Evolutionary conservation across 345 rosid species (phyloP).

Genomic region (Erodium maritimum): DNA sequence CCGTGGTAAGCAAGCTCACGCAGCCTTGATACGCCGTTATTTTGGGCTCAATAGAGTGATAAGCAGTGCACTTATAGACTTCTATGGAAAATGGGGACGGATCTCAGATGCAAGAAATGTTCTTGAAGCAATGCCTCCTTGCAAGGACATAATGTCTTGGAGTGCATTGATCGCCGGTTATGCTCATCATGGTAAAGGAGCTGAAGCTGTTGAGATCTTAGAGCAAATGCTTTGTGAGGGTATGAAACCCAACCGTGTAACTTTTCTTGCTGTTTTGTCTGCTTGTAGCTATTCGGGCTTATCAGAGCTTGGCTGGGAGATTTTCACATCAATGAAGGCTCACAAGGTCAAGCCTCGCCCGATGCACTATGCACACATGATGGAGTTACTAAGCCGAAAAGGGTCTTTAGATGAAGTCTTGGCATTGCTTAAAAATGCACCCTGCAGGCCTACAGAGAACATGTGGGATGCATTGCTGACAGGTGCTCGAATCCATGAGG

Average conservation of each 20-base stretch:
- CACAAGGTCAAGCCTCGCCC: slow-evolving; percentile 42
- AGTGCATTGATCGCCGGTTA: not conserved
- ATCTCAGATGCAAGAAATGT: not conserved
- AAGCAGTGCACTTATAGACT: not conserved
- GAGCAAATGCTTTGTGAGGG: not conserved
- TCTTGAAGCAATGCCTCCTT: not conserved
- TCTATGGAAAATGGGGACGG: not conserved
- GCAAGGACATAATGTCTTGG: not conserved
- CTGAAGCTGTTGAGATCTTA: not conserved
- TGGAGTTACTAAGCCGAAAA: slow-evolving; percentile 72
- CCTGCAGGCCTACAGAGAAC: slow-evolving; percentile 45
- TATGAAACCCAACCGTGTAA: slow-evolving; percentile 15
- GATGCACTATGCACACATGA: slow-evolving; percentile 74
- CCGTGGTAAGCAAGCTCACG: not conserved
- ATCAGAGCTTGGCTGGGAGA: slow-evolving; percentile 52
- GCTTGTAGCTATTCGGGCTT: slow-evolving; percentile 85
- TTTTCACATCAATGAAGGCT: slow-evolving; percentile 44
- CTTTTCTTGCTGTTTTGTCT: slow-evolving; percentile 59
- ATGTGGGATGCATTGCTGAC: slow-evolving; percentile 70
- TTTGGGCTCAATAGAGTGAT: not conserved
- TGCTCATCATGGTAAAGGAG: not conserved
- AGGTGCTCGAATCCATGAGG: slow-evolving; percentile 71
- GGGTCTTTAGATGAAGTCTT: slow-evolving; percentile 59
- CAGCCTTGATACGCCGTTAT: not conserved
- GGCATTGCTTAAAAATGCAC: slow-evolving; percentile 47